phyloP scores from a whole-genome alignment of 2,329 filamentous ascomycete genomes.

The Aspergillus eucalypticola region DNA sequence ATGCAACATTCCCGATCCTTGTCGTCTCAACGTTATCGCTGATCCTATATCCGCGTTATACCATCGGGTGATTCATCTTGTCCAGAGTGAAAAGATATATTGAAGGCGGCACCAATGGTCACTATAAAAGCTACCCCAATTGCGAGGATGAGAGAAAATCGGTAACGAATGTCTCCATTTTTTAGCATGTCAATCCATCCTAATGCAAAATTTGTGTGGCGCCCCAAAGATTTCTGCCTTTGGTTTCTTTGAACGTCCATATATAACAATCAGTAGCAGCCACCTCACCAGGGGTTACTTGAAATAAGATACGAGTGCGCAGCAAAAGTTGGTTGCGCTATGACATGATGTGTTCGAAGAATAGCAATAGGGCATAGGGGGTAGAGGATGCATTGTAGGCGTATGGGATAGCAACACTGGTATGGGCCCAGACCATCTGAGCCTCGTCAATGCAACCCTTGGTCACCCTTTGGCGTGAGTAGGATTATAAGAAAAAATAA shows the following conservation, averaged over 20 bases:
- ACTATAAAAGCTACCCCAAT: constrained; percentile 71
- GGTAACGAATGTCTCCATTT: constrained; percentile 88
- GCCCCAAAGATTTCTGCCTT: constrained; percentile 47
- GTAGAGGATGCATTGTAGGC: constrained; percentile 37
- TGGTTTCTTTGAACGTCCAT: constrained; percentile 71
- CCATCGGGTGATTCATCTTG: constrained; percentile 75
- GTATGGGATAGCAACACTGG: not conserved
- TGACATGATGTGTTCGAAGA: constrained; percentile 67
- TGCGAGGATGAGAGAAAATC: constrained; percentile 82
- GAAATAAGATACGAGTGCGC: too few relatives aligned
- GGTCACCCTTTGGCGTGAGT: not conserved
- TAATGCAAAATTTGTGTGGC: constrained; percentile 68
- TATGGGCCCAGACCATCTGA: not conserved
- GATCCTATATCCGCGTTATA: constrained; percentile 78
- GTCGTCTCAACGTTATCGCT: constrained; percentile 54
- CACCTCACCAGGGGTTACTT: constrained; percentile 25
- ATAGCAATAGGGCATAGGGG: constrained; percentile 73
- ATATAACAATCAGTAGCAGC: constrained; percentile 74
- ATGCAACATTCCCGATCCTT: constrained; percentile 8
- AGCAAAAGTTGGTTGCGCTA: constrained; percentile 58
- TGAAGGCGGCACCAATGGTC: constrained; percentile 47
- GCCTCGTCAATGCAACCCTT: not conserved
- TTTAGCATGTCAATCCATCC: constrained; percentile 85
- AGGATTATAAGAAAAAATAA: not conserved
- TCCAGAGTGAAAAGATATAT: constrained; percentile 77